Evolutionary conservation across 2,329 filamentous ascomycete genomes (phyloP).

Genomic region (Alternaria gaisen): DNA sequence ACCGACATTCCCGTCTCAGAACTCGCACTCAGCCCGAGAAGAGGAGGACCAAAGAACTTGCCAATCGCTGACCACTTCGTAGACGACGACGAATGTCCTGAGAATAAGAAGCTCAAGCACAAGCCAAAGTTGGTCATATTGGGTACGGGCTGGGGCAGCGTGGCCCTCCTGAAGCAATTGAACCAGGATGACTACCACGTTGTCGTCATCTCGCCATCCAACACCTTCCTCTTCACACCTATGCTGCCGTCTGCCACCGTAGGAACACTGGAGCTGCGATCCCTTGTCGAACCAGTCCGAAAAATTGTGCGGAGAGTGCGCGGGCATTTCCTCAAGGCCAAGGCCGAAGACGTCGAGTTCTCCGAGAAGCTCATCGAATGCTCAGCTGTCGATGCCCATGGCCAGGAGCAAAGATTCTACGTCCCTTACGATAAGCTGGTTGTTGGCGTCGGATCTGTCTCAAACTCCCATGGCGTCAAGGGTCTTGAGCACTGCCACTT

Average conservation of each 20-base stretch:
- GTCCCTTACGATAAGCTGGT: constrained; percentile 97
- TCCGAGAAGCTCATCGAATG: constrained; percentile 90
- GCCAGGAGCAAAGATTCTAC: constrained; percentile 84
- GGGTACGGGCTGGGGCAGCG: constrained; percentile 93
- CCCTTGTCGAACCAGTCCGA: constrained; percentile 90
- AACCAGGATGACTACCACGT: constrained; percentile 94
- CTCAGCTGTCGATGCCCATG: constrained; percentile 73
- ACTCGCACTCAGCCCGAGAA: constrained; percentile 79
- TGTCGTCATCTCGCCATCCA: constrained; percentile 91
- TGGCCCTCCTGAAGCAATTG: constrained; percentile 88
- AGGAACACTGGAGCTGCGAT: constrained; percentile 89
- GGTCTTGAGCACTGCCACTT: constrained; percentile 94
- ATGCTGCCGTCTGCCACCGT: constrained; percentile 98
- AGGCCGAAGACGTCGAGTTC: constrained; percentile 89
- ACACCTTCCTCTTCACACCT: constrained; percentile 97
- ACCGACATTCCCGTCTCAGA: constrained; percentile 85
- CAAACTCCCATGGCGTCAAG: constrained; percentile 95
- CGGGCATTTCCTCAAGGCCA: constrained; percentile 90
- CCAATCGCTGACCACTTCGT: constrained; percentile 88
- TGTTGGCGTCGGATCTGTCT: constrained; percentile 87
- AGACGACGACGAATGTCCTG: constrained; percentile 83
- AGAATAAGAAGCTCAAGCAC: constrained; percentile 75
- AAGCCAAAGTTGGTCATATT: constrained; percentile 94
- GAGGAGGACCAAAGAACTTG: constrained; percentile 92
- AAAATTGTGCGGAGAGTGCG: constrained; percentile 79